Base-by-base conservation (phyloP, 148 eudicot species). In the Nepenthes mirabilis region DNA sequence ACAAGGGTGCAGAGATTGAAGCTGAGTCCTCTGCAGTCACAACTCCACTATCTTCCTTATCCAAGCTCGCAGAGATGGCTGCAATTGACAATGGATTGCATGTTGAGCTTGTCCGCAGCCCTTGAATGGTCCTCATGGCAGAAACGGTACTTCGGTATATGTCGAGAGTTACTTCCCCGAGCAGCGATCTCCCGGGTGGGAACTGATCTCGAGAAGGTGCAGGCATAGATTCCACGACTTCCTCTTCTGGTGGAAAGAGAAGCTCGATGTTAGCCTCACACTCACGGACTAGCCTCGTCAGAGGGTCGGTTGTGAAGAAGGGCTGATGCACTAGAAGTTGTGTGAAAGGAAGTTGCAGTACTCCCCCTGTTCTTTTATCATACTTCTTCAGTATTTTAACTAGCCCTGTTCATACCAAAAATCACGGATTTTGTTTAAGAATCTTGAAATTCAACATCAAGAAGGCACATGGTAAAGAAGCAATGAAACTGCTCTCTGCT, bases 281-380 rank as follows among this genome's bases (percentile, higher is more conserved):
- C 70, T 91, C 96, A n/a, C 57, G 71, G 34, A 91, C 91, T 66
- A 91, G 67, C 62, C 80, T 70, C 37, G 94, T 82, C 45, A 91
- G 84, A 72, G 94, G 88, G 56, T 91, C 96, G 3, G 88, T 88
- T 34, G 90, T 85, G 70, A 85, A 87, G 76, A 91, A 87, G 13
- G 97, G 97, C 53, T 91, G 90, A 59, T 82, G 77, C 56, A 81
- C 76, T 33, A 89, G 94, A 34, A 81, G 77, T 66, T 83, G 97
- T 50, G 88, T 85, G 62, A 91, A 91, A 48, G 89, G 96, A 49
- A 87, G 82, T 53, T 75, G 83, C 54, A 91, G 70, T 45, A 85
- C 68, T 57, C 77, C 90, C 36, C 97, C 97, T 1, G 97, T 88
- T 83, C 95, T 80, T 70, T 91, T 88, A 60, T 91, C 97, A 58